Percentiles rank a stretch among this genome's conserved stretches.
These are phyloP conservation scores for Hapsidospora chrysogenum DNA, from an alignment of 495 filamentous ascomycete species.

Conservation along the genomic window DNA sequence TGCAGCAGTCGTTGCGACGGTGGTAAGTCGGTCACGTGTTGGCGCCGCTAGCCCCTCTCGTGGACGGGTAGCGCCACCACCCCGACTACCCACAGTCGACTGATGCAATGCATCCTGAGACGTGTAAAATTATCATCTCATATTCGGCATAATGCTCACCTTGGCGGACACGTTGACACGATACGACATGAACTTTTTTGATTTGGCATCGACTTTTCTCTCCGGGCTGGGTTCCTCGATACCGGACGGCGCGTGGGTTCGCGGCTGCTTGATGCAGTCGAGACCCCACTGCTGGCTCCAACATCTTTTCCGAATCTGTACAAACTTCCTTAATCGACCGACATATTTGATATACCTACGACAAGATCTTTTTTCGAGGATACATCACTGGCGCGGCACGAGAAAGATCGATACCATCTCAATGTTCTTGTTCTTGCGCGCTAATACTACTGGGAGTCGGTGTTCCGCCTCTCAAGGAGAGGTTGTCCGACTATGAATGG, in stretches of 20 bases:
- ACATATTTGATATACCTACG: constrained; percentile 4
- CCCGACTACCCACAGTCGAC: too few species aligned
- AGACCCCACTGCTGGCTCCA: neutral
- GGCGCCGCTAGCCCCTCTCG: too few species aligned
- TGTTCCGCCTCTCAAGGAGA: neutral
- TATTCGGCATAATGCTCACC: too few species aligned
- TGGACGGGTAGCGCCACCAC: too few species aligned
- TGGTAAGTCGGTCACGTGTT: constrained; percentile 24
- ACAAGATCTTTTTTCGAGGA: constrained; percentile 2
- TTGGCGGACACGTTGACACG: too few species aligned
- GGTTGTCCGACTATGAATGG: constrained; percentile 1
- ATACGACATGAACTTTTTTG: too few species aligned
- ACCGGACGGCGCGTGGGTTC: neutral
- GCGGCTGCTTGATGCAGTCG: neutral
- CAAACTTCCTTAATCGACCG: constrained; percentile 3
- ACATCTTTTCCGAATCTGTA: neutral
- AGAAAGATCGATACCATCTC: constrained; percentile 5
- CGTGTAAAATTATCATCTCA: too few species aligned
- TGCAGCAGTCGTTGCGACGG: constrained; percentile 44
- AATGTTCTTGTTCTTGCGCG: neutral
- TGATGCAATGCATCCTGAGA: too few species aligned
- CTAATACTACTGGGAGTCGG: neutral
- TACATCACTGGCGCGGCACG: constrained; percentile 3
- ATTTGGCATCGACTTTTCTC: too few species aligned
- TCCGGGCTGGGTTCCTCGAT: constrained; percentile 2